phyloP scores from a whole-genome alignment of 306 rosid species.

The cucumber (Cucumis sativus) region Cucumber_9930_V3 NC_026658.2:75501-76000 shows the following conservation, averaged over 20 bases:
- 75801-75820: slow-evolving; percentile 26
- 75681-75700: background rate
- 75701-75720: background rate
- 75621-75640: background rate
- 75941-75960: background rate
- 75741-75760: slow-evolving; percentile 2
- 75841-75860: slow-evolving; percentile 81
- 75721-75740: background rate
- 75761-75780: too few relatives aligned
- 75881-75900: slow-evolving; percentile 69
- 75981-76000: background rate
- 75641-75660: background rate
- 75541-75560: background rate
- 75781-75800: background rate
- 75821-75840: slow-evolving; percentile 73
- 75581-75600: slow-evolving; percentile 8
- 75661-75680: background rate
- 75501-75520: background rate
- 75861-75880: slow-evolving; percentile 90
- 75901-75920: slow-evolving; percentile 15
- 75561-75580: background rate
- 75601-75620: background rate
- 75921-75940: background rate
- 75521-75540: background rate
- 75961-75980: background rate